A percentile compares a stretch with the other conserved stretches of the same genome.
Conservation (phyloP, 2,329 filamentous ascomycete species). For the Pseudogymnoascus verrucosus region DNA sequence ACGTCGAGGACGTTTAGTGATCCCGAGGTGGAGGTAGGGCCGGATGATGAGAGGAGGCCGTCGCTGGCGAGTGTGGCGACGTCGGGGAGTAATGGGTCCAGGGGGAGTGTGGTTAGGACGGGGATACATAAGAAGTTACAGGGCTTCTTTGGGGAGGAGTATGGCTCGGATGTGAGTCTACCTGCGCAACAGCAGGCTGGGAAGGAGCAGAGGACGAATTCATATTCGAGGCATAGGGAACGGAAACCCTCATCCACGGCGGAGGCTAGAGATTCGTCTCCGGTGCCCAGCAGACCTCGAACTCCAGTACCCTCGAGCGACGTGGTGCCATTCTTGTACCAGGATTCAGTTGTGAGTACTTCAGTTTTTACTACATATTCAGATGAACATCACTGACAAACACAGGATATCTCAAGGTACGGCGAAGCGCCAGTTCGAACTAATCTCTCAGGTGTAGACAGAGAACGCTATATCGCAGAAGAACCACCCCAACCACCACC, state of each 20-base stretch:
- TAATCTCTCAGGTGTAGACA: conserved; percentile 60
- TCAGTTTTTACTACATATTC: conserved; percentile 18
- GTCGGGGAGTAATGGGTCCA: conserved; percentile 77
- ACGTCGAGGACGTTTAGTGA: conserved; percentile 43
- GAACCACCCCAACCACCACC: conserved; percentile 44
- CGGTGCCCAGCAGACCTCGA: conserved; percentile 65
- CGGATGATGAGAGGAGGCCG: conserved; percentile 68
- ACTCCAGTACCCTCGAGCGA: conserved; percentile 86
- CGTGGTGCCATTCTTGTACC: conserved; percentile 95
- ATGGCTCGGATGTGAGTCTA: conserved; percentile 66
- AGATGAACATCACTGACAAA: not conserved
- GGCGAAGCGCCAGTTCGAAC: conserved; percentile 70
- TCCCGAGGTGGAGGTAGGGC: conserved; percentile 54
- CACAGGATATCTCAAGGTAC: conserved; percentile 64
- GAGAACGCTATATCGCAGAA: conserved; percentile 52
- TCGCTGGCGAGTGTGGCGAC: conserved; percentile 84
- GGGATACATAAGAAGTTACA: conserved; percentile 65
- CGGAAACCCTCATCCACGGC: conserved; percentile 74
- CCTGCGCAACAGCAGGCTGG: conserved; percentile 34
- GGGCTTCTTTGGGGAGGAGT: conserved; percentile 89
- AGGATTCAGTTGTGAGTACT: conserved; percentile 65
- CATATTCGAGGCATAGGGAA: conserved; percentile 56
- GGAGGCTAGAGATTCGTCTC: conserved; percentile 67
- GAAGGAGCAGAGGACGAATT: conserved; percentile 56
- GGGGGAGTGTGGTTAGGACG: conserved; percentile 60